A percentile compares a stretch with the other conserved stretches of the same genome.
Conservation (phyloP, 2,329 filamentous ascomycete species). For the Monosporascus sp. region DNA sequence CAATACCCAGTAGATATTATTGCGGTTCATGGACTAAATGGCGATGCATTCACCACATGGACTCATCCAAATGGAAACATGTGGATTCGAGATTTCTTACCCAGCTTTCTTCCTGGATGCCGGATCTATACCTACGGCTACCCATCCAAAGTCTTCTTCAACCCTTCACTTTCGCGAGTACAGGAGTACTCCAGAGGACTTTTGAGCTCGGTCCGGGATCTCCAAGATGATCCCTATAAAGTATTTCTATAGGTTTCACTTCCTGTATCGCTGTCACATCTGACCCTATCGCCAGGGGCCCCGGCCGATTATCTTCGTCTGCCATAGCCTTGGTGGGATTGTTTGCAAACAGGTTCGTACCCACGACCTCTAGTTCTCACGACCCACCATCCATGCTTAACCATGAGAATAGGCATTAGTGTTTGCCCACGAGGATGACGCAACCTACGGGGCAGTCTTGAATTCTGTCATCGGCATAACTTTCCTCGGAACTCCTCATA, state of each 20-base stretch:
- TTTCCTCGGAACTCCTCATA: slow-evolving; percentile 28
- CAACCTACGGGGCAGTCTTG: slow-evolving; percentile 6
- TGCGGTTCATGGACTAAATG: slow-evolving; percentile 18
- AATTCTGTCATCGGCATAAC: slow-evolving; percentile 15
- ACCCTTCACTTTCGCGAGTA: slow-evolving; percentile 5
- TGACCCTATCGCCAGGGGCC: not conserved
- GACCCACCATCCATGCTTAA: not conserved
- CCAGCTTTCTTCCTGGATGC: slow-evolving; percentile 13
- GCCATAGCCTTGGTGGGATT: slow-evolving; percentile 24
- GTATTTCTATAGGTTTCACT: slow-evolving; percentile 1
- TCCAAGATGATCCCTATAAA: slow-evolving; percentile 5
- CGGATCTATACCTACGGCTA: slow-evolving; percentile 19
- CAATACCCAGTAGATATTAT: slow-evolving; percentile 12
- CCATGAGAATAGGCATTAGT: slow-evolving; percentile 13
- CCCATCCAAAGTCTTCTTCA: slow-evolving; percentile 10
- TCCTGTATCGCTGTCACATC: slow-evolving; percentile 4
- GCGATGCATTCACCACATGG: slow-evolving; percentile 14
- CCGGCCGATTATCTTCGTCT: slow-evolving; percentile 20
- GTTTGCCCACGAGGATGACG: slow-evolving; percentile 12
- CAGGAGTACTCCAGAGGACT: slow-evolving; percentile 12
- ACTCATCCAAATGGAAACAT: slow-evolving; percentile 9
- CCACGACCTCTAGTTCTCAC: not conserved
- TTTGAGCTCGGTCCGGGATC: slow-evolving; percentile 7
- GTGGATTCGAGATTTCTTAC: slow-evolving; percentile 17
- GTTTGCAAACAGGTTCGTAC: slow-evolving; percentile 21